Evolutionary conservation across 1,284 basidiomycete species (phyloP), one percentile per base, ranked within the genome.

Genomic region (Tylopilus sp.): DNA sequence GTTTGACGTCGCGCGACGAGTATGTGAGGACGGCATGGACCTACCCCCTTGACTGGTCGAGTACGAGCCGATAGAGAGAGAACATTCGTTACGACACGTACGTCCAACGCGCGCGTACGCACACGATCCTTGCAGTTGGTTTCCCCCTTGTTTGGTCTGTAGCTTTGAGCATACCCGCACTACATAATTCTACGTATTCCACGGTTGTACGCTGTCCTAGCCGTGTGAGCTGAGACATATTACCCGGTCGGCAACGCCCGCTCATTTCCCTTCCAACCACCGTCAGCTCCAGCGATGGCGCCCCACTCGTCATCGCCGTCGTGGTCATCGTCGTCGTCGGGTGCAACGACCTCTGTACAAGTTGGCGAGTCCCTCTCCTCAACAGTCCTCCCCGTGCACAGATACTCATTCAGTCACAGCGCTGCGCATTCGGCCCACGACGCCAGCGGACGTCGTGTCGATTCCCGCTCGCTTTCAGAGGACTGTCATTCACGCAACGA

Each of bases 391-490:
- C 13, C 12, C 23, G 34, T 23, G 23, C 7, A 9, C 19, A n/a
- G 2, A 2, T 25, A 19, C 49, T 64, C 46, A 64, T 21, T 12
- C 28, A 28, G 15, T 26, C 53, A 43, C 66, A 94, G 95, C 95
- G 56, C 78, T 98, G 55, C 89, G 96, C 55, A 95, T 99, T 56
- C 82, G 95, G 55, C 96, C 96, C 21, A 80, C 89, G 41, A 92
- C 89, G 49, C 70, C 75, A 37, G 89, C 93, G 63, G 91, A 96
- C 74, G 77, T 86, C 49, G 75, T 77, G 50, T 84, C 84, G 61
- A 94, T 97, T 55, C 94, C 96, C 56, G 81, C 87, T 70, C 88
- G 95, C 70, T 97, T 97, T 72, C 94, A 97, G 71, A 82, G 89
- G 56, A 82, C 84, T 58, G 86, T 95, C 60, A 83, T 98, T 68